These are phyloP conservation scores for Chondrus crispus DNA, from an alignment of 23 red algal genomes.

Conservation along the genomic window DNA sequence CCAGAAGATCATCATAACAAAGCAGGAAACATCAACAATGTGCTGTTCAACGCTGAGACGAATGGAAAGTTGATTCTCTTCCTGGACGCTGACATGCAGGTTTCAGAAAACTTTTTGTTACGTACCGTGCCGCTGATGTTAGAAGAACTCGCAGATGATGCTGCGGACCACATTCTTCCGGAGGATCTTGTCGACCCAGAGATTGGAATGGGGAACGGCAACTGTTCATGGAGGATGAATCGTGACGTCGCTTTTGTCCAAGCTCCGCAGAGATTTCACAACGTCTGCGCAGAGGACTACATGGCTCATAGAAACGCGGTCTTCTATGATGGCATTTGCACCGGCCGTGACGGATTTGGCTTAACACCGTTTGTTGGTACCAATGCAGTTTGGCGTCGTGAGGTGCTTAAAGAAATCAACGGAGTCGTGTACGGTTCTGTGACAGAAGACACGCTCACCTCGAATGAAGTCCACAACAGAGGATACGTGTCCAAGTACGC, in stretches of 20 bases:
- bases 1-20: conserved; percentile 74
- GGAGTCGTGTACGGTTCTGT: conserved; percentile 79
- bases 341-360: conserved; percentile 70
- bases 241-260: conserved; percentile 72
- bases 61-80: conserved; percentile 74
- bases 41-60: conserved; percentile 58
- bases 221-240: conserved; percentile 65
- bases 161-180: conserved; percentile 35
- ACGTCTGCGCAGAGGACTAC: conserved; percentile 58
- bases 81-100: conserved; percentile 71
- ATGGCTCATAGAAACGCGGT: conserved; percentile 75
- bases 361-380: conserved; percentile 72
- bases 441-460: conserved; percentile 73
- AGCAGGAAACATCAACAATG: conserved; percentile 83
- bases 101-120: conserved; percentile 56
- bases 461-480: conserved; percentile 71
- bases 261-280: conserved; percentile 67
- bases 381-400: conserved; percentile 65
- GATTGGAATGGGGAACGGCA: conserved; percentile 48
- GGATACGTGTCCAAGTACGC: conserved; percentile 77
- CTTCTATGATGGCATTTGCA: conserved; percentile 75
- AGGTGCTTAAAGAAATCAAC: conserved; percentile 66
- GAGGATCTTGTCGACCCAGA: conserved; percentile 65
- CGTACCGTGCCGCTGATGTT: conserved; percentile 66
- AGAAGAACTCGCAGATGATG: conserved; percentile 62